Percentiles rank a stretch among this genome's conserved stretches.
phyloP scores from a whole-genome alignment of 2,329 filamentous ascomycete species.

The Fusarium concolor region DNA sequence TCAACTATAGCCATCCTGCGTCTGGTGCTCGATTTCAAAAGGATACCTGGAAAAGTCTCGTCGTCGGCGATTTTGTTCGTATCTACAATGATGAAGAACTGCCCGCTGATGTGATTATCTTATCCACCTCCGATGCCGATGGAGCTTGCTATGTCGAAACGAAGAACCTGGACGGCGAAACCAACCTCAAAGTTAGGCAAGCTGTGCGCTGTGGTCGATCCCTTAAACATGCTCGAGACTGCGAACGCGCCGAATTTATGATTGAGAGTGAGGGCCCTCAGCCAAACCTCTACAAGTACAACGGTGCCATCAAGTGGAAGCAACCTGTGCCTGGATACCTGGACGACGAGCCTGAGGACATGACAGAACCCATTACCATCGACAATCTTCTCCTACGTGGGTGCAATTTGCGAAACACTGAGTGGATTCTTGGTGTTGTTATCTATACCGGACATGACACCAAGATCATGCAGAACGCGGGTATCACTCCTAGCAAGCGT shows the following conservation, averaged over 20 bases:
- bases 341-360: slow-evolving; percentile 73
- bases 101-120: slow-evolving; percentile 90
- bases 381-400: slow-evolving; percentile 96
- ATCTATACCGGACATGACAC: slow-evolving; percentile 96
- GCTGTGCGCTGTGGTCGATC: slow-evolving; percentile 86
- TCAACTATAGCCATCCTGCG: slow-evolving; percentile 75
- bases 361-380: slow-evolving; percentile 93
- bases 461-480: slow-evolving; percentile 99
- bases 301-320: slow-evolving; percentile 86
- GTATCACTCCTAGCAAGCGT: slow-evolving; percentile 93
- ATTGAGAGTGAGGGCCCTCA: slow-evolving; percentile 94
- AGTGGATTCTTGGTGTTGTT: slow-evolving; percentile 94
- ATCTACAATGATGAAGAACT: slow-evolving; percentile 97
- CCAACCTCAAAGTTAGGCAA: slow-evolving; percentile 94
- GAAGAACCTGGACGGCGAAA: slow-evolving; percentile 97
- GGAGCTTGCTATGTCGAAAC: slow-evolving; percentile 98
- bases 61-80: slow-evolving; percentile 95
- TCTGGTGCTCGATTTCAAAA: slow-evolving; percentile 87
- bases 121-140: slow-evolving; percentile 93
- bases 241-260: slow-evolving; percentile 86
- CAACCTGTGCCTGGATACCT: slow-evolving; percentile 75
- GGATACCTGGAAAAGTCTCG: slow-evolving; percentile 93
- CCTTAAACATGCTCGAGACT: slow-evolving; percentile 90
- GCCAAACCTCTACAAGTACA: slow-evolving; percentile 95
- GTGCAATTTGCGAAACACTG: slow-evolving; percentile 92